phyloP scores from a whole-genome alignment of 2,329 filamentous ascomycete species.

The Epichloe festucae region DNA sequence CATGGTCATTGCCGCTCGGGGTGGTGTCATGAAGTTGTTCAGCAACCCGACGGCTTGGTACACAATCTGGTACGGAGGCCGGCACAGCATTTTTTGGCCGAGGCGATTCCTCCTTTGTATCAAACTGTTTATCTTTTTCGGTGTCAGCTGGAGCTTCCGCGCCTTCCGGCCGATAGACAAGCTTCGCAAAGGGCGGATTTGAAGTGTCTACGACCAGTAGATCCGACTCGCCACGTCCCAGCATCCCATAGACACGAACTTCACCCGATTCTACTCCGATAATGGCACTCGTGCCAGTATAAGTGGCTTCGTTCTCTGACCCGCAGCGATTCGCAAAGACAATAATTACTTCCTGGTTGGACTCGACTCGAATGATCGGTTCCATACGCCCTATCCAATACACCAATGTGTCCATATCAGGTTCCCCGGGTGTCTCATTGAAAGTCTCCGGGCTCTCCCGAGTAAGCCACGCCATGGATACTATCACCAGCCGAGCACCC shows the following conservation, averaged over 20 bases:
- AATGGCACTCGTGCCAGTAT: conserved; percentile 63
- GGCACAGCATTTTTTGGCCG: not conserved
- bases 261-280: conserved; percentile 52
- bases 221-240: conserved; percentile 58
- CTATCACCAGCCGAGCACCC: conserved; percentile 48
- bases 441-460: conserved; percentile 33
- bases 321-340: conserved; percentile 62
- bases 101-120: not conserved
- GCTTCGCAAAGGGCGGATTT: conserved; percentile 28
- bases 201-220: conserved; percentile 55
- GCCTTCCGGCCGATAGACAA: conserved; percentile 19
- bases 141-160: not conserved
- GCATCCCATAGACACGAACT: conserved; percentile 54
- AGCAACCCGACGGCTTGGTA: not conserved
- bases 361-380: conserved; percentile 43
- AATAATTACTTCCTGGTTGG: conserved; percentile 47
- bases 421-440: conserved; percentile 37
- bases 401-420: conserved; percentile 58
- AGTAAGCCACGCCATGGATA: conserved; percentile 72
- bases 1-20: not conserved
- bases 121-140: not conserved
- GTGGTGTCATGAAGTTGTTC: not conserved
- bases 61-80: not conserved
- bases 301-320: conserved; percentile 50
- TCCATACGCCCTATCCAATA: conserved; percentile 66